Base-by-base conservation (phyloP, 1,284 basidiomycete genomes). In the Sporisorium scitamineum region DNA sequence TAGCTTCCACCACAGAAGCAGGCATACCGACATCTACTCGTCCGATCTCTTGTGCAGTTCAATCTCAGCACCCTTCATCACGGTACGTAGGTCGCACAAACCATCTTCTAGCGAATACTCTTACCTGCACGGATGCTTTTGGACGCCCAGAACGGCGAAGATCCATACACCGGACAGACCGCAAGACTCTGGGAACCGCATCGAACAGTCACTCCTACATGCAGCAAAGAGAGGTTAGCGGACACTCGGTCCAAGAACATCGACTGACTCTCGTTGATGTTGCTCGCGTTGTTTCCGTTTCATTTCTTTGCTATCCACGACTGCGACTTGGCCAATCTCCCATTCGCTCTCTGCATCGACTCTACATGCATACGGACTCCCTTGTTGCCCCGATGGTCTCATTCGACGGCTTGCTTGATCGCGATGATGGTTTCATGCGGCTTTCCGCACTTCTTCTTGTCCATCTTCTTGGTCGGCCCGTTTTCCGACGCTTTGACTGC, bases 11-110 rank as follows among this genome's bases (percentile, higher is more conserved):
- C 11, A 29, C 27, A 16, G 24, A 10, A 44, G 29, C 50, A 22
- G 20, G 31, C 14, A 44, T 29, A 34, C 2, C 50, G 50, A 31
- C 50, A 31, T 9, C 9, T 7, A 31, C 29, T n/a, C 16, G 22
- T 41, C n/a, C 24, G 2, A 50, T 51, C 22, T 37, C 20, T 37
- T 7, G 42, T 54, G 50, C 41, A 27, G 29, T 50, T n/a, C 31
- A 34, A 34, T 42, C 4, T 42, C 24, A 44, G 32, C 62, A 34
- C 55, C 29, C 26, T 27, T 54, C 39, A 9, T 51, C 42, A 65
- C 52, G 42, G 62, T 65, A 65, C 37, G 62, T 64, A 41, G 22
- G 13, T 48, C 34, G 32, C 16, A 32, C 22, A 18, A 9, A 37
- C 14, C 24, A 20, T 42, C n/a, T 20, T 20, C 8, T 14, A 8